Conservation (phyloP, 805 yeast species). For the Metschnikowia anglica region DNA sequence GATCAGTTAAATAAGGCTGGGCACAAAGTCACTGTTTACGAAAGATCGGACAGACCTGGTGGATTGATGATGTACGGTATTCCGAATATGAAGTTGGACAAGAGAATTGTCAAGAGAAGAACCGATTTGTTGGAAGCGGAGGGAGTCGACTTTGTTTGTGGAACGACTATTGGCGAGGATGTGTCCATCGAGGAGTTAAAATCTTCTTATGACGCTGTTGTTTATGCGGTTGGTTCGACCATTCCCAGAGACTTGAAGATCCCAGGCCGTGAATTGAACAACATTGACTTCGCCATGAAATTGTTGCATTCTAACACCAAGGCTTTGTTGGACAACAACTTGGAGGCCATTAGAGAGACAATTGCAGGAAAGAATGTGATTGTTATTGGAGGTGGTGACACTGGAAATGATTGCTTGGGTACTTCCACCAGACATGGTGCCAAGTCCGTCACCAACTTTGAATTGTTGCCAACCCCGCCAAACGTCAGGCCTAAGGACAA, state of each 20-base stretch:
- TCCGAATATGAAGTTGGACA: conserved; percentile 98
- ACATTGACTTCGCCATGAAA: conserved; percentile 94
- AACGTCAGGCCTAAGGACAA: conserved; percentile 83
- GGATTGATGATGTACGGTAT: conserved; percentile 98
- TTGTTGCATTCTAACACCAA: conserved; percentile 84
- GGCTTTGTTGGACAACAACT: conserved; percentile 77
- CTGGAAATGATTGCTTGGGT: conserved; percentile 98
- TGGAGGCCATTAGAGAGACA: conserved; percentile 70
- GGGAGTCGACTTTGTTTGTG: conserved; percentile 77
- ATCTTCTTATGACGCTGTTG: conserved; percentile 71
- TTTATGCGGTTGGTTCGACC: conserved; percentile 91
- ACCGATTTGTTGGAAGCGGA: conserved; percentile 86
- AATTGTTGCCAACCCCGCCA: conserved; percentile 91
- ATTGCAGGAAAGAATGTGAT: conserved; percentile 86
- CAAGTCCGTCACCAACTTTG: conserved; percentile 88
- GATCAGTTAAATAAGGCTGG: conserved; percentile 97
- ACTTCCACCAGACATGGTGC: conserved; percentile 98
- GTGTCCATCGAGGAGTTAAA: conserved; percentile 68
- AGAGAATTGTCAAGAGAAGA: conserved; percentile 89
- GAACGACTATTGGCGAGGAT: conserved; percentile 83
- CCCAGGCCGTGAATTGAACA: conserved; percentile 88
- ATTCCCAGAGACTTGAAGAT: conserved; percentile 93
- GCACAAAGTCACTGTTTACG: conserved; percentile 86
- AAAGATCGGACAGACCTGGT: conserved; percentile 93
- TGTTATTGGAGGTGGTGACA: conserved; percentile 99